Evolutionary conservation across 2,329 filamentous ascomycete species (phyloP), one percentile per base, ranked within the genome.

Genomic region (Cryoendolithus antarcticus): DNA sequence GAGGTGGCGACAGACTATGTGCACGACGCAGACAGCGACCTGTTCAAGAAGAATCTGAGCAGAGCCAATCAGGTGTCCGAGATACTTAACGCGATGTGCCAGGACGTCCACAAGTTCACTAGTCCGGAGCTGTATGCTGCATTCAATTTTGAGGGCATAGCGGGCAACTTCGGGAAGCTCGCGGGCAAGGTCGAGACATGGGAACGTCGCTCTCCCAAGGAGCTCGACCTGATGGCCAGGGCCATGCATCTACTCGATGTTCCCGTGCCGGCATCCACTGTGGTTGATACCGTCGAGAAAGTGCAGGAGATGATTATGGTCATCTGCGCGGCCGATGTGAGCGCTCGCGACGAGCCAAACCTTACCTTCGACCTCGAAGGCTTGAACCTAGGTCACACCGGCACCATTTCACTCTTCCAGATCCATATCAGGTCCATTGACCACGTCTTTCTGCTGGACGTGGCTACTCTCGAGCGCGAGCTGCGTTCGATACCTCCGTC

Each of bases 371-470:
- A 30, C 9, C 13, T 30, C 11, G 11, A 13, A n/a, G 27, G 28
- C 28, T n/a, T 13, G 12, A 30, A 9, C 4, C 12, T 9, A 7
- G 28, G 19, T 9, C 12, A 9, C 12, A 11, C 12, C 2, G 35
- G 35, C 27, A 10, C 28, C 6, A 13, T 38, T 6, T 15, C 30
- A 12, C 11, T 38, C 19, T 4, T 33, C 2, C 30, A 24, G 30
- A 15, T 33, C 19, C 11, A 32, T 12, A 6, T 38, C 7, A 8
- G 9, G 4, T 11, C 9, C 2, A 29, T 9, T 15, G 6, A 28
- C 31, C 12, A 15, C 10, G 30, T 34, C 11, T 34, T 24, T 9
- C 48, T 74, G 1, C 49, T 74, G 35, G 67, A 74, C 44, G 47
- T 72, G 3, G 52, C 60, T 28, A 48, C 41, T 0, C 62, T 74